Percentiles rank a stretch among this genome's conserved stretches.
phyloP scores from a whole-genome alignment of 176 grass and related monocot species.

The Lolium perenne region DNA sequence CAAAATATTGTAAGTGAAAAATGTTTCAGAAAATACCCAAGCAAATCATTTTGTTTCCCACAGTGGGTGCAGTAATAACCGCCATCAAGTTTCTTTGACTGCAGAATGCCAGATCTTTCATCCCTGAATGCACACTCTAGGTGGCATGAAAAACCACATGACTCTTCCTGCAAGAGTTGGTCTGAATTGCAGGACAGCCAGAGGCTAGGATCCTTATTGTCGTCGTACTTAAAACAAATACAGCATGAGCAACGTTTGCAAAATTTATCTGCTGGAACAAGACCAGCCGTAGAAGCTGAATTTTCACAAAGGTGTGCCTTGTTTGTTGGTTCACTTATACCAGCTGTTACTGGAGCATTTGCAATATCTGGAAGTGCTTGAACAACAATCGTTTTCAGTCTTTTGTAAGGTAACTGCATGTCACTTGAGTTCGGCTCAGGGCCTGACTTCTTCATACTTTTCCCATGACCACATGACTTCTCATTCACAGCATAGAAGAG shows the following conservation, averaged over 20 bases:
- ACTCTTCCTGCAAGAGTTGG: conserved; percentile 40
- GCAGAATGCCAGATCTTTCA: conserved; percentile 51
- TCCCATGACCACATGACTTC: conserved; percentile 21
- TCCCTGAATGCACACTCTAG: conserved; percentile 62
- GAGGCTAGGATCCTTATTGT: conserved; percentile 68
- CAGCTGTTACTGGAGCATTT: conserved; percentile 35
- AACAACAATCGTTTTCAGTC: conserved; percentile 50
- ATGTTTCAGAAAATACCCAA: conserved; percentile 52
- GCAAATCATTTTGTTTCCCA: conserved; percentile 64
- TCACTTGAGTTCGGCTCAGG: conserved; percentile 20
- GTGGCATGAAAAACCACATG: conserved; percentile 62
- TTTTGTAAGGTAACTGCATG: conserved; percentile 55
- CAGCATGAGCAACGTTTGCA: conserved; percentile 68
- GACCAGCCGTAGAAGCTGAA: conserved; percentile 59
- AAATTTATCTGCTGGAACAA: conserved; percentile 52
- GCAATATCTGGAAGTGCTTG: conserved; percentile 31
- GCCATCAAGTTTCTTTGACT: conserved; percentile 60
- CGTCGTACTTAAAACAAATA: conserved; percentile 68
- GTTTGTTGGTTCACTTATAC: conserved; percentile 15
- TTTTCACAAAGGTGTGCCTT: conserved; percentile 61
- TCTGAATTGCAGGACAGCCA: conserved; percentile 66
- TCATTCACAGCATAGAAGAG: conserved; percentile 61
- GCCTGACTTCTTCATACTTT: conserved; percentile 15
- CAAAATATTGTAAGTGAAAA: conserved; percentile 21
- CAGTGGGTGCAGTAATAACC: conserved; percentile 55